Conservation (phyloP, 805 yeast genomes). For the Yarrowia sp. region DNA sequence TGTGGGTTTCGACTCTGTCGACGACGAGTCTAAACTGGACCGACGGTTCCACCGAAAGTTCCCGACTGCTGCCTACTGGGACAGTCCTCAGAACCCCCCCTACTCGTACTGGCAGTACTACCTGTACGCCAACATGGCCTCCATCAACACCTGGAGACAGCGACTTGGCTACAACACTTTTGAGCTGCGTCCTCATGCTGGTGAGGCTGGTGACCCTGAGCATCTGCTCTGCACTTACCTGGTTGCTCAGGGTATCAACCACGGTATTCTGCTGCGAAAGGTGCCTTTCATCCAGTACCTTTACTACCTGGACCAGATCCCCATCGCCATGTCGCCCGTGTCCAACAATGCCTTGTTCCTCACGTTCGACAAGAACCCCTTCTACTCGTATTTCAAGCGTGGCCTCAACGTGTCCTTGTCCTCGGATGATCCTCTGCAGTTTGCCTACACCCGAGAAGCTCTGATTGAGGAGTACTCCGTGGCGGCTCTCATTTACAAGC, state of each 20-base stretch:
- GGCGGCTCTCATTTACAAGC: constrained; percentile 95
- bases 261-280: constrained; percentile 90
- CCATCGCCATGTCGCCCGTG: constrained; percentile 97
- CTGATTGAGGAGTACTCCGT: constrained; percentile 96
- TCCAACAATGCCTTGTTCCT: constrained; percentile 94
- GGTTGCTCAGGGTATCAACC: constrained; percentile 89
- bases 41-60: constrained; percentile 75
- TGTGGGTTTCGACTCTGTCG: constrained; percentile 97
- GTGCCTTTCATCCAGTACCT: constrained; percentile 93
- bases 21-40: constrained; percentile 93
- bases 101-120: constrained; percentile 93
- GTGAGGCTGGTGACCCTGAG: constrained; percentile 99
- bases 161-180: constrained; percentile 78
- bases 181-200: constrained; percentile 96
- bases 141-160: constrained; percentile 80
- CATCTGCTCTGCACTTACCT: constrained; percentile 88
- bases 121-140: constrained; percentile 78
- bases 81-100: constrained; percentile 81
- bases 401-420: constrained; percentile 94
- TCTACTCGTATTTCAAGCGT: constrained; percentile 82
- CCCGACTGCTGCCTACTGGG: constrained; percentile 88
- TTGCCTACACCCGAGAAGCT: constrained; percentile 95
- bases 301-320: constrained; percentile 90
- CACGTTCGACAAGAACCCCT: constrained; percentile 96
- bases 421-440: constrained; percentile 97